Conservation (phyloP, 257 asterid genomes). For the Penstemon eatonii region DNA sequence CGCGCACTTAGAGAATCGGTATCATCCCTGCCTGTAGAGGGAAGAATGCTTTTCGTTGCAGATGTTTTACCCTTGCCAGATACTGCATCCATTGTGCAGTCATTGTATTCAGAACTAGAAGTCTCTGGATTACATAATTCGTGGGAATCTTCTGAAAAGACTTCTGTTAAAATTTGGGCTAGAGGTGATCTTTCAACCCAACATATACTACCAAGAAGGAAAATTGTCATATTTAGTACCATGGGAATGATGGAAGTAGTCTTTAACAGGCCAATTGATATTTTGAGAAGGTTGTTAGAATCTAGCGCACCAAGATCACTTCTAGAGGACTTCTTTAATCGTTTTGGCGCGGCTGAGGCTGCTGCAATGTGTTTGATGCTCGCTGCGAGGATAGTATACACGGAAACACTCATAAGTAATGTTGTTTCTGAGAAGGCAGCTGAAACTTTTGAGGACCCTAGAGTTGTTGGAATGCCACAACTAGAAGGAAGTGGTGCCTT, state of each 20-base stretch:
- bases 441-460: slow-evolving; percentile 97
- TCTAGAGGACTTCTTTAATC: slow-evolving; percentile 84
- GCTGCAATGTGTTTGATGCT: slow-evolving; percentile 96
- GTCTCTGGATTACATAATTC: slow-evolving; percentile 59
- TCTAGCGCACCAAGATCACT: slow-evolving; percentile 80
- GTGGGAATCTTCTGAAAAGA: slow-evolving; percentile 71
- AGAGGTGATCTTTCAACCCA: slow-evolving; percentile 93
- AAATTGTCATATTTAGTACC: slow-evolving; percentile 84
- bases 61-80: slow-evolving; percentile 84
- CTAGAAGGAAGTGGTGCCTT: slow-evolving; percentile 89
- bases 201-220: slow-evolving; percentile 87
- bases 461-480: slow-evolving; percentile 94
- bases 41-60: slow-evolving; percentile 90
- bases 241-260: slow-evolving; percentile 99
- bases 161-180: slow-evolving; percentile 74
- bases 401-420: slow-evolving; percentile 67
- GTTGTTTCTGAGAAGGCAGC: slow-evolving; percentile 92
- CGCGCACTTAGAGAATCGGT: slow-evolving; percentile 90
- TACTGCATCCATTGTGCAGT: slow-evolving; percentile 71
- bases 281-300: slow-evolving; percentile 76
- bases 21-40: slow-evolving; percentile 82
- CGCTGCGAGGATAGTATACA: slow-evolving; percentile 68
- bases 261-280: slow-evolving; percentile 88
- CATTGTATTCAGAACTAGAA: slow-evolving; percentile 78
- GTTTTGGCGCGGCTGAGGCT: slow-evolving; percentile 92